A percentile compares a stretch with the other conserved stretches of the same genome.
Conservation (phyloP, 768 basidiomycete genomes). For the Suillus americanus region DNA sequence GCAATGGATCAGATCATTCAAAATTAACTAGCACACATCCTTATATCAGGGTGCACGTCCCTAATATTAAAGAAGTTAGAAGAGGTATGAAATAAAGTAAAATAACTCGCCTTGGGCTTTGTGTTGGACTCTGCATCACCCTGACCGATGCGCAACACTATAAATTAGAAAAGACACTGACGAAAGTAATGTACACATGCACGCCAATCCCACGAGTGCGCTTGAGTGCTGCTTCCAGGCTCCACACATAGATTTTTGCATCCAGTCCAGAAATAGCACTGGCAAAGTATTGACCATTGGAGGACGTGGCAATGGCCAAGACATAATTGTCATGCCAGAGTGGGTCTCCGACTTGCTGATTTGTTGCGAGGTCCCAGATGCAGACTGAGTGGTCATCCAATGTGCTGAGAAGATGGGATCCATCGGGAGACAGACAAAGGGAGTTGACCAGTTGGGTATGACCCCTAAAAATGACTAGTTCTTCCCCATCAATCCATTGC, state of each 20-base stretch:
- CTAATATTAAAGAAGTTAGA: neutral
- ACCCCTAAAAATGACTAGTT: neutral
- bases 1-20: neutral
- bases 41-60: neutral
- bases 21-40: neutral
- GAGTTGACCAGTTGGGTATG: neutral
- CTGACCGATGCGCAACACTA: neutral
- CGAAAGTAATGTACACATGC: neutral
- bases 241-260: constrained; percentile 76
- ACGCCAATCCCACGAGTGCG: neutral
- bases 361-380: neutral
- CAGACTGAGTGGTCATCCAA: neutral
- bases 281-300: constrained; percentile 76
- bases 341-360: constrained; percentile 27
- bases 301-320: constrained; percentile 70
- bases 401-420: neutral
- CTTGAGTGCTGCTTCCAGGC: constrained; percentile 41
- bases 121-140: neutral
- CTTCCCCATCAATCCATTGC: neutral
- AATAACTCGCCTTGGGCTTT: neutral
- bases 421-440: neutral
- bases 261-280: constrained; percentile 69
- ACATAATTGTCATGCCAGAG: constrained; percentile 82
- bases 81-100: neutral
- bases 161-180: neutral